Evolutionary conservation across 179 eudicot genomes (phyloP), one percentile per base, ranked within the genome.

Genomic region (Actinidia polygama): DNA sequence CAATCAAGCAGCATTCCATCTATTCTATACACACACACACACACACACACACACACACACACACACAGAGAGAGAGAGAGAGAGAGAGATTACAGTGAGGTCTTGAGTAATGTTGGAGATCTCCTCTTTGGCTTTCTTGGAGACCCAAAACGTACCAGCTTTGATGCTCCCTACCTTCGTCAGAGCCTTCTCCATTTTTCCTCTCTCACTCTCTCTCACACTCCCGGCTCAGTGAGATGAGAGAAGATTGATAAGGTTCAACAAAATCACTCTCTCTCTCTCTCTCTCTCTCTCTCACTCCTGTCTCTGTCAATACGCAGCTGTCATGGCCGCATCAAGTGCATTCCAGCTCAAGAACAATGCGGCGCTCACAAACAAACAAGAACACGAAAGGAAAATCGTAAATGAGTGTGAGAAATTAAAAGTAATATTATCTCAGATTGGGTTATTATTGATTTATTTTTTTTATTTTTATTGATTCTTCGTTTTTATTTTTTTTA

Each of bases 121-220:
- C 82, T 95, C 98, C 83, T 95, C 91, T 55, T 95, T 95, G 80
- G 96, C 97, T 79, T 92, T 94, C 87, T 94, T 90, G 49, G 98
- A 87, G 57, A 91, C 90, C 98, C 97, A 95, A 66, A 91, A 91
- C 81, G 94, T 87, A 72, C 96, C 94, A 11, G 91, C 84, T 87
- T 95, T 95, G 3, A 93, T 87, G 91, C 96, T 93, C 26, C 94
- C 97, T 11, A 95, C 92, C 78, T 93, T 93, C 15, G 89, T 86
- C 84, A 94, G 67, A 2, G 97, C 94, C 83, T 89, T 95, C 91
- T 94, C 98, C 98, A 95, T 95, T 74, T 62, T 14, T 21, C 36
- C 49, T 7, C 53, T 10, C 49, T 30, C 57, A 11, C 15, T 55
- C 63, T 7, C 10, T 23, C 26, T 10, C 26, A 0, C 36, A 0